Conservation (phyloP, 2,329 filamentous ascomycete species). For the Verticillium alfalfae region DNA sequence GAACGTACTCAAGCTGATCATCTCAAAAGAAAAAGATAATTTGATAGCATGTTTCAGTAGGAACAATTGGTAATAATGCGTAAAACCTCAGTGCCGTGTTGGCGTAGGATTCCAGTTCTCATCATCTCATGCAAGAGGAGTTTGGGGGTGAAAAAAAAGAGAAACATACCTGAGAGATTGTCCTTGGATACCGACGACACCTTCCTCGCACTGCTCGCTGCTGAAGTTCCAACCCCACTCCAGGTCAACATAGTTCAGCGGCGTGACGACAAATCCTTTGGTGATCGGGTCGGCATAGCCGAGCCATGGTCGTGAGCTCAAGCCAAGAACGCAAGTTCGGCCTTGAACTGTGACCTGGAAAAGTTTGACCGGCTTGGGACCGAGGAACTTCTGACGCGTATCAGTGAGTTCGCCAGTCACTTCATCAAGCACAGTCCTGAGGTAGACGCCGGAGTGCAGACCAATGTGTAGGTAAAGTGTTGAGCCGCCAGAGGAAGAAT, state of each 20-base stretch:
- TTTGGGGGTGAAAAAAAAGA: constrained; percentile 20
- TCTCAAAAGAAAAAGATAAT: background rate
- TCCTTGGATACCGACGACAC: constrained; percentile 88
- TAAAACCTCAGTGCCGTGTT: constrained; percentile 48
- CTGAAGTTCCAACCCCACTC: constrained; percentile 97
- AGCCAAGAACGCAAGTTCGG: constrained; percentile 77
- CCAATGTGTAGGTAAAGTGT: constrained; percentile 95
- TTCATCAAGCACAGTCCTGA: constrained; percentile 91
- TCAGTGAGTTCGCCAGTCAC: constrained; percentile 93
- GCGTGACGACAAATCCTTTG: constrained; percentile 85
- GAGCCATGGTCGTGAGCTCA: constrained; percentile 93
- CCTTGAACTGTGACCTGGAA: constrained; percentile 87
- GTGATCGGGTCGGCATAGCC: constrained; percentile 87
- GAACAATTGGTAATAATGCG: constrained; percentile 82
- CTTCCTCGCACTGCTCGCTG: constrained; percentile 88
- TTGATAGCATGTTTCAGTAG: constrained; percentile 62
- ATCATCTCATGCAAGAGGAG: constrained; percentile 46
- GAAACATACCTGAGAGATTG: constrained; percentile 72
- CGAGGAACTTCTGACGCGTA: constrained; percentile 89
- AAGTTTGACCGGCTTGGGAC: constrained; percentile 81
- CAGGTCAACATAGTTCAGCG: constrained; percentile 79
- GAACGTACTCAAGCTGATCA: background rate
- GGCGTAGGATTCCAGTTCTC: constrained; percentile 58
- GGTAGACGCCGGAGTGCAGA: constrained; percentile 89
- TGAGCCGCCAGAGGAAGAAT: constrained; percentile 81